These are phyloP conservation scores for Neophaeococcomyces aloes DNA, from an alignment of 2,329 filamentous ascomycete genomes.

Conservation along the genomic window DNA sequence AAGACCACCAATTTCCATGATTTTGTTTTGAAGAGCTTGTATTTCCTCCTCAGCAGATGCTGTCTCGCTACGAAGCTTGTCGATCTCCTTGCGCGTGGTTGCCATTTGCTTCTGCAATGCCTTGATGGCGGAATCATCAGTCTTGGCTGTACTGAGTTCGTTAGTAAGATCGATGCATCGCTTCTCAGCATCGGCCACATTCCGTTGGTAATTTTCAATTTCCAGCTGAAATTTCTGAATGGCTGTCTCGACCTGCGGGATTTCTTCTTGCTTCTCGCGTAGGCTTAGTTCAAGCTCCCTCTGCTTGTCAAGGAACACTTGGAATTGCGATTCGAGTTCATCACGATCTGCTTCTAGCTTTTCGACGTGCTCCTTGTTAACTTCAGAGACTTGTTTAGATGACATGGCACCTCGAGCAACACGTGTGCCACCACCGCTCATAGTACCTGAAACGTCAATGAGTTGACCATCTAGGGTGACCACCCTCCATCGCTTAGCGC, in stretches of 20 bases:
- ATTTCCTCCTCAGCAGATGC: conserved; percentile 86
- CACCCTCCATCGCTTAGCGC: conserved; percentile 85
- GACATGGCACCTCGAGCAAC: conserved; percentile 94
- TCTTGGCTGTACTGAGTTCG: conserved; percentile 69
- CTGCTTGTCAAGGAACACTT: conserved; percentile 75
- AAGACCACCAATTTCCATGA: conserved; percentile 96
- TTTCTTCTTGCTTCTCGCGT: conserved; percentile 61
- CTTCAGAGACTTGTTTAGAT: conserved; percentile 80
- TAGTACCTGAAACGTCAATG: conserved; percentile 96
- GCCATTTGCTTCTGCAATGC: conserved; percentile 68
- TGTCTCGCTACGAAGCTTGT: conserved; percentile 73
- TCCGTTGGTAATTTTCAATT: conserved; percentile 73
- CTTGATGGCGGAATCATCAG: conserved; percentile 63
- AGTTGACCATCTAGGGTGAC: conserved; percentile 91
- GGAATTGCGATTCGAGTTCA: conserved; percentile 68
- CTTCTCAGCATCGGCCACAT: conserved; percentile 71
- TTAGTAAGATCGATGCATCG: conserved; percentile 74
- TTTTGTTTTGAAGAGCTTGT: conserved; percentile 84
- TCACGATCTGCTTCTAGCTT: conserved; percentile 85
- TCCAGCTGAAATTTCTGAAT: conserved; percentile 87
- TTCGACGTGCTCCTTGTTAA: conserved; percentile 74
- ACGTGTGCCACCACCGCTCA: conserved; percentile 90
- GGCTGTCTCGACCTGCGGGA: conserved; percentile 76
- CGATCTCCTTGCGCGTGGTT: conserved; percentile 64
- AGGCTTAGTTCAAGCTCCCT: conserved; percentile 65